phyloP scores from a whole-genome alignment of 305 asterid genomes.

The Plantago rigida region DNA sequence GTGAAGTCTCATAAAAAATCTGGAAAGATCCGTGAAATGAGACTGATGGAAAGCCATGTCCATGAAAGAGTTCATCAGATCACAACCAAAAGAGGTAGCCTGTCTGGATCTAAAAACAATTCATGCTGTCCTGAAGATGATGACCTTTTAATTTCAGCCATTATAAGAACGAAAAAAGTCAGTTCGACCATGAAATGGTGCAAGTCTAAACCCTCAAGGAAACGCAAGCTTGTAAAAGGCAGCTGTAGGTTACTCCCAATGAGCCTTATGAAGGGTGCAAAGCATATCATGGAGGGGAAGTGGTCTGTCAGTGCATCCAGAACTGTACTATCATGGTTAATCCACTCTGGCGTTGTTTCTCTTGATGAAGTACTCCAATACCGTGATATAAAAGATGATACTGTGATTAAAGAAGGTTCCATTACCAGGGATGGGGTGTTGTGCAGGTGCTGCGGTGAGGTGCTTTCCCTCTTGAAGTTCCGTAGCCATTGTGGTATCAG shows the following conservation, averaged over 20 bases:
- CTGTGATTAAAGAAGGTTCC: conserved; percentile 63
- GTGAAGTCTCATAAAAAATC: conserved; percentile 54
- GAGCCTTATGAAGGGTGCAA: conserved; percentile 58
- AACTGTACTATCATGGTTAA: conserved; percentile 80
- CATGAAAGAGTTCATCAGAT: conserved; percentile 18
- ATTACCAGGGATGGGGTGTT: conserved; percentile 65
- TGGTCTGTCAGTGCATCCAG: conserved; percentile 62
- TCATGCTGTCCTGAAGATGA: conserved; percentile 47
- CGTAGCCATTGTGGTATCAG: conserved; percentile 64
- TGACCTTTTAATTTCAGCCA: conserved; percentile 75
- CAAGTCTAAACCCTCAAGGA: conserved; percentile 49
- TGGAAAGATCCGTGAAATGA: conserved; percentile 58
- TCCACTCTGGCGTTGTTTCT: conserved; percentile 59
- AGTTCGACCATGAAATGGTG: conserved; percentile 40
- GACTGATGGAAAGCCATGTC: conserved; percentile 31
- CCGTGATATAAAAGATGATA: conserved; percentile 48
- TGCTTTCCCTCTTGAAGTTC: conserved; percentile 62
- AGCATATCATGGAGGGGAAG: conserved; percentile 53
- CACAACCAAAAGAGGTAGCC: conserved; percentile 24
- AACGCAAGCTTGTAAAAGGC: conserved; percentile 60
- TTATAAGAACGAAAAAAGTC: conserved; percentile 45
- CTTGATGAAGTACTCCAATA: conserved; percentile 59
- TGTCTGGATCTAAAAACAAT: conserved; percentile 43
- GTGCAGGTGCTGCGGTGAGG: conserved; percentile 62
- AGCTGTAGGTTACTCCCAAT: conserved; percentile 75